Conservation (phyloP, 805 yeast genomes). For the Nakazawaea peltata region DNA sequence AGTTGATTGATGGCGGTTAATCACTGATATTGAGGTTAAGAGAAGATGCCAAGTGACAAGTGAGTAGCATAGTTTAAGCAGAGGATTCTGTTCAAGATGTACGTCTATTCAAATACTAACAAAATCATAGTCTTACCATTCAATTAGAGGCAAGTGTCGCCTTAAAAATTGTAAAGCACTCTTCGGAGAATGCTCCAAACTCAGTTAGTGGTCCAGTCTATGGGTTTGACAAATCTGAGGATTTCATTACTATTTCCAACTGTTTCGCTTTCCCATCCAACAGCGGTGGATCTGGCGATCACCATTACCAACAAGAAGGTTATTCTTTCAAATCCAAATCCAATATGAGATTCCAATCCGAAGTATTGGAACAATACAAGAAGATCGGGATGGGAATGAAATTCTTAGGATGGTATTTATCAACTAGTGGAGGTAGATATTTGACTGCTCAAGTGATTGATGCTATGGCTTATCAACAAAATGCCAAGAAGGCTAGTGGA, state of each 20-base stretch:
- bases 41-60: too few species aligned
- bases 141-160: slow-evolving; percentile 46
- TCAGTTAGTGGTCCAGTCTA: slow-evolving; percentile 63
- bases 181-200: slow-evolving; percentile 54
- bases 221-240: slow-evolving; percentile 59
- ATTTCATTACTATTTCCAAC: slow-evolving; percentile 44
- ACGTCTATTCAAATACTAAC: too few species aligned
- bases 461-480: slow-evolving; percentile 56
- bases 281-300: slow-evolving; percentile 39
- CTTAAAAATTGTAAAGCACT: slow-evolving; percentile 56
- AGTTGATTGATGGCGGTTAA: too few species aligned
- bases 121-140: too few species aligned
- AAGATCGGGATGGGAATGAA: slow-evolving; percentile 60
- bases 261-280: slow-evolving; percentile 57
- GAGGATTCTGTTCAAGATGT: too few species aligned
- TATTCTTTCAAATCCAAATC: slow-evolving; percentile 53
- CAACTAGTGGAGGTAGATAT: slow-evolving; percentile 61
- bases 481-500: slow-evolving; percentile 17
- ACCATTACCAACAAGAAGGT: slow-evolving; percentile 27
- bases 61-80: too few species aligned
- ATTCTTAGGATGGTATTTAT: slow-evolving; percentile 76
- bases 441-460: slow-evolving; percentile 62
- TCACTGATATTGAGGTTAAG: too few species aligned
- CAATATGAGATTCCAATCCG: slow-evolving; percentile 62
- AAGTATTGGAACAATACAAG: slow-evolving; percentile 52